Base-by-base conservation (phyloP, 352 stramenopile species). In the Phytophthora lateralis region DNA sequence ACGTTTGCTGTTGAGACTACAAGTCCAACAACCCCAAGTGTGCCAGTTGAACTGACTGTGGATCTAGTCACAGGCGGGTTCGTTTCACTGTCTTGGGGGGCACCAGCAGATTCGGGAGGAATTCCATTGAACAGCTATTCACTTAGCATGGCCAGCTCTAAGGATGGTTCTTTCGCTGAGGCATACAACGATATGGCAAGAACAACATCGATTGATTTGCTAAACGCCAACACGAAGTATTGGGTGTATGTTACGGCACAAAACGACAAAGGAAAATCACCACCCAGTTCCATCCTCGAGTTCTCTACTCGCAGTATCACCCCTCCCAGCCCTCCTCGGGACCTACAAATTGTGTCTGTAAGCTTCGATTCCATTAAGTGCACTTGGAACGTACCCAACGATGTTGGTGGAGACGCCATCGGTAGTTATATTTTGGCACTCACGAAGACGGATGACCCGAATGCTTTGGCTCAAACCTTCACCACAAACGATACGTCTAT, bases 91-190 rank as follows among this genome's bases (percentile, higher is more conserved):
- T 53, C 37, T 11, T 91, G 82, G 82, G 41, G 46, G 0, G 10
- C 56, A 18, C 76, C 82, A 20, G 34, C 26, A 5, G 82, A 91
- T 41, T 59, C 66, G 0, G 82, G 82, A 8, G 82, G 82, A 1
- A 49, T 77, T 7, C 62, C 78, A 12, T 35, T 91, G 0, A 50
- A 57, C 0, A 61, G 54, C 14, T 90, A 82, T 17, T 47, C 50
- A 12, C 38, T 91, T 0, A 70, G 55, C 10, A 73, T 85, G 35
- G 50, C 49, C 1, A 66, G 29, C 2, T 49, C 35, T 0, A 38
- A 53, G 8, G 45, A 46, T 11, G 63, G 60, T 2, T 30, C 68
- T n/a, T 81, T 74, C 42, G 29, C 27, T 5, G 41, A 63, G 15
- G 30, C 34, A 3, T 81, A 77, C 30, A 50, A 45, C 1, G 69